Evolutionary conservation across 192 early-diverging fungal species (phyloP), one percentile per base, ranked within the genome.

Genomic region (Coemansia sp.): DNA sequence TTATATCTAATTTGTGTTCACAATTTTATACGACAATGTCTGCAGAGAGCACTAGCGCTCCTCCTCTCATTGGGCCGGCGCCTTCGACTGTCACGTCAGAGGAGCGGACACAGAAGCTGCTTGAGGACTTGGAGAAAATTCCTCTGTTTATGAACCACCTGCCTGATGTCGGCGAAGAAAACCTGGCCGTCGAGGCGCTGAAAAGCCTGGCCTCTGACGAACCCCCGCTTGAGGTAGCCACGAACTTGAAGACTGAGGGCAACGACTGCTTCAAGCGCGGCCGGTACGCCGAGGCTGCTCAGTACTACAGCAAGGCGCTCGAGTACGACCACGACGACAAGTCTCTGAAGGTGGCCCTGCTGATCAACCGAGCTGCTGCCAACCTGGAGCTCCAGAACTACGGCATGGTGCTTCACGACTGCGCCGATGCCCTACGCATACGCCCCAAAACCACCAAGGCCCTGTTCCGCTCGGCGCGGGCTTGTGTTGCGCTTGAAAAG

Each of bases 181-280:
- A 94, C 63, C 74, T 85, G 4, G 85, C 89, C 0, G 74, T 98
- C 35, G 83, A 75, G 22, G 97, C 97, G 1, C 62, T 98, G 12
- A 88, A 94, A 66, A 85, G 87, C 40, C 74, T 99, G 18, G 82
- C 87, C 1, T 95, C 89, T 65, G 95, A 99, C 55, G 97, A 95
- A 34, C 89, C 93, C 27, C 95, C 95, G 3, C 93, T 95, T 73
- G 87, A 90, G 63, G 84, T 93, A 58, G 95, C 97, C 7, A 78
- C 81, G 26, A 97, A 95, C 81, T 93, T 95, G 60, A 98, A 97
- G 77, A 87, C 89, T 46, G 93, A 97, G 79, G 97, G 97, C 66
- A 99, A 99, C 79, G 92, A 93, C 14, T 81, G 84, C 50, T 98
- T 94, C 80, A 84, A 89, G 62, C 83, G 69, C 27, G 88, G 89